phyloP scores from a whole-genome alignment of 129 eudicot species.

The Tagetes erecta region DNA sequence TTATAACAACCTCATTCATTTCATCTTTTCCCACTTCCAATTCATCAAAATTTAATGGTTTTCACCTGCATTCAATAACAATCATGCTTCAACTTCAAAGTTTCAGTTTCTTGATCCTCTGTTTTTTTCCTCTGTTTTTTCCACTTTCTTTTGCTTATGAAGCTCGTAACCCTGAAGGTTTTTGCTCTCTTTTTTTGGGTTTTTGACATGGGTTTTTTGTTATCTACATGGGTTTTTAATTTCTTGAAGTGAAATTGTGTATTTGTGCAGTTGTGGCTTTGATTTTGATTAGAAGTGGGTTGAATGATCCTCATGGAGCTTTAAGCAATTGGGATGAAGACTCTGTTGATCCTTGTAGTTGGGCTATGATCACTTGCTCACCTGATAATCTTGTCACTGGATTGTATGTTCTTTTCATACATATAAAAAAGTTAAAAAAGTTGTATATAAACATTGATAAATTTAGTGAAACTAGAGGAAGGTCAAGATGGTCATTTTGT shows the following conservation, averaged over 20 bases:
- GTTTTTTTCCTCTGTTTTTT: conserved; percentile 36
- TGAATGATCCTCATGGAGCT: conserved; percentile 86
- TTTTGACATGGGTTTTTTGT: conserved; percentile 12
- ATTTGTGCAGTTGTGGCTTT: conserved; percentile 65
- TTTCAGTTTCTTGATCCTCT: conserved; percentile 26
- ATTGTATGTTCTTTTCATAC: conserved; percentile 44
- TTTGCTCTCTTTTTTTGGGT: not conserved
- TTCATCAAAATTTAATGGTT: conserved; percentile 25
- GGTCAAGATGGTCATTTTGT: too few species aligned
- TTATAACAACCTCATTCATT: conserved; percentile 10
- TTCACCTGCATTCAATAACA: conserved; percentile 35
- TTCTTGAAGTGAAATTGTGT: conserved; percentile 23
- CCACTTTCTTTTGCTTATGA: conserved; percentile 54
- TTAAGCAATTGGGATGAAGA: conserved; percentile 91
- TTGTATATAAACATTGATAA: not conserved
- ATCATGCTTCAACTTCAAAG: conserved; percentile 38
- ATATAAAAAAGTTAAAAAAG: not conserved
- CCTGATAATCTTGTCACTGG: conserved; percentile 81
- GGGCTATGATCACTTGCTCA: conserved; percentile 98
- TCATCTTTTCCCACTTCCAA: not conserved
- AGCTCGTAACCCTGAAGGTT: conserved; percentile 90
- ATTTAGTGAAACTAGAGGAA: too few species aligned
- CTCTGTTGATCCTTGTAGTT: conserved; percentile 97
- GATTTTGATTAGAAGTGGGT: conserved; percentile 45
- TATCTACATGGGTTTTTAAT: not conserved